These are phyloP conservation scores for Hanseniaspora hatyaiensis DNA, from an alignment of 805 yeast genomes.

Conservation along the genomic window DNA sequence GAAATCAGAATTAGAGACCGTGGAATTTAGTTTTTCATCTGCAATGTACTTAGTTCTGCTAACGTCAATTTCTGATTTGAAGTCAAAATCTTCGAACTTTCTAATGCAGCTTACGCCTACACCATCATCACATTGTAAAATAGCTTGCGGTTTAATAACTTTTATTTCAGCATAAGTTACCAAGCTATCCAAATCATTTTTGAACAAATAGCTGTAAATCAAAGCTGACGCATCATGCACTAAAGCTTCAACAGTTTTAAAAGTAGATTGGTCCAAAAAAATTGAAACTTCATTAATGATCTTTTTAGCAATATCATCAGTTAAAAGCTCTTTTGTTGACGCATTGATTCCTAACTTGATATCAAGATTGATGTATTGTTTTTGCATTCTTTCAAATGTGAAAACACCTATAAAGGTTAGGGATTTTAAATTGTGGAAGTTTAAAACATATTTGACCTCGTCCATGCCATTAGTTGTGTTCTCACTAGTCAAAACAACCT, in stretches of 20 bases:
- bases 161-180: constrained; percentile 35
- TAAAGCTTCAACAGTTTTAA: constrained; percentile 87
- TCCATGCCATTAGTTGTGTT: neutral
- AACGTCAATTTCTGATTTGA: neutral
- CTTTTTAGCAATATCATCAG: constrained; percentile 21
- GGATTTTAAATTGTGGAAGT: constrained; percentile 35
- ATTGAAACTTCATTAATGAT: constrained; percentile 40
- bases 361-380: constrained; percentile 53
- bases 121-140: constrained; percentile 62
- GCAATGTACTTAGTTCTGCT: no score
- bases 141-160: constrained; percentile 80
- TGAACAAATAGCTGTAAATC: constrained; percentile 18
- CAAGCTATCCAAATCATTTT: constrained; percentile 11
- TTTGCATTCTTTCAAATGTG: constrained; percentile 72
- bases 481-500: neutral
- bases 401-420: constrained; percentile 86
- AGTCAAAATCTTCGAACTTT: constrained; percentile 33
- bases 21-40: neutral
- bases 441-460: neutral
- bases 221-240: constrained; percentile 60
- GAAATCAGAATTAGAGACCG: constrained; percentile 23
- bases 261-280: constrained; percentile 67
- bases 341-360: constrained; percentile 32
- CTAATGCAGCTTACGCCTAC: constrained; percentile 75
- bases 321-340: constrained; percentile 15